Percentiles rank a stretch among this genome's conserved stretches.
Conservation (phyloP, 345 rosid species). For the Turnera subulata region DNA sequence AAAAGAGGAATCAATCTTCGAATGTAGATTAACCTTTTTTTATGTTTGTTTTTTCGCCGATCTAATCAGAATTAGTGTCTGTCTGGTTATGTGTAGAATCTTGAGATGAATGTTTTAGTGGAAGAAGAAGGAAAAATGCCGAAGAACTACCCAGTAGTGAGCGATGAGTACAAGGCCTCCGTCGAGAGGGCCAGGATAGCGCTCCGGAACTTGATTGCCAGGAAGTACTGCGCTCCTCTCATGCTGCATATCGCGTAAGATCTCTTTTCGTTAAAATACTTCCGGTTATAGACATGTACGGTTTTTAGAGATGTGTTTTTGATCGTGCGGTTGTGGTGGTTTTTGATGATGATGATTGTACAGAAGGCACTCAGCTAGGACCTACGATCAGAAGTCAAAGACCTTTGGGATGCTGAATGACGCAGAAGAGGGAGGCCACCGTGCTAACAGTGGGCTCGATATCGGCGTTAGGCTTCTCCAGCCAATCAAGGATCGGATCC, state of each 20-base stretch:
- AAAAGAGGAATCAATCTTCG: no score
- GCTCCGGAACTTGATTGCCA: slow-evolving; percentile 82
- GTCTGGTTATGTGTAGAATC: not conserved
- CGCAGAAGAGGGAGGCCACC: slow-evolving; percentile 65
- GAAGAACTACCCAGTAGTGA: slow-evolving; percentile 79
- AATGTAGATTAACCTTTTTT: no score
- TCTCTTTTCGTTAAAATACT: not conserved
- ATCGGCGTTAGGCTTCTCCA: slow-evolving; percentile 78
- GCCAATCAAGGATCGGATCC: slow-evolving; percentile 82
- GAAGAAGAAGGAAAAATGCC: no score
- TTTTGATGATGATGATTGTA: not conserved
- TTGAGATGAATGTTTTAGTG: not conserved
- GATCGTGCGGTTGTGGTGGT: not conserved
- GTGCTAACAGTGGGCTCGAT: slow-evolving; percentile 81
- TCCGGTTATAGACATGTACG: no score
- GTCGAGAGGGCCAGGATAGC: slow-evolving; percentile 74
- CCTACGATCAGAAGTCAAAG: slow-evolving; percentile 68
- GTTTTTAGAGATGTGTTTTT: not conserved
- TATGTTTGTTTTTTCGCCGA: not conserved
- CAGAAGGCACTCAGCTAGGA: slow-evolving; percentile 99
- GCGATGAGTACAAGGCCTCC: slow-evolving; percentile 72
- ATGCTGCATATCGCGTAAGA: slow-evolving; percentile 93
- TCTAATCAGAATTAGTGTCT: not conserved
- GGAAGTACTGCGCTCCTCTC: slow-evolving; percentile 88
- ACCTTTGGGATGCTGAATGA: slow-evolving; percentile 83